Percentiles rank a stretch among this genome's conserved stretches.
phyloP scores from a whole-genome alignment of 140 eudicot genomes.

The Artemisia princeps region DNA sequence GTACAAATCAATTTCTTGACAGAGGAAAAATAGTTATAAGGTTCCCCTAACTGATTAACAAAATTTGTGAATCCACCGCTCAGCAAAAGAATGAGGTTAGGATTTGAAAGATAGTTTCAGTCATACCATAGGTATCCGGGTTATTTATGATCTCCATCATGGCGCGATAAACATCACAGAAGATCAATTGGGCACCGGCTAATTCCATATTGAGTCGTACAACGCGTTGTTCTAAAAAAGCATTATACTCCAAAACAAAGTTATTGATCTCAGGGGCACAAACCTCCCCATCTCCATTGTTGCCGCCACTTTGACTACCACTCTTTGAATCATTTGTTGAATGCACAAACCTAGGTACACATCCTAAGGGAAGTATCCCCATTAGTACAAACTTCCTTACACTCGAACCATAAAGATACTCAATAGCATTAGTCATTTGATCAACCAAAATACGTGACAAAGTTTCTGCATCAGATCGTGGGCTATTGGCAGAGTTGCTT shows the following conservation, averaged over 20 bases:
- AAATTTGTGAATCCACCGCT: too few relatives aligned
- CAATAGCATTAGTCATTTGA: constrained; percentile 48
- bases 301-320: neutral
- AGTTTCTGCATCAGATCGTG: constrained; percentile 5
- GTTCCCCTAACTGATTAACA: too few relatives aligned
- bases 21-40: too few relatives aligned
- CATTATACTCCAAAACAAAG: constrained; percentile 44
- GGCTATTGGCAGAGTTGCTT: constrained; percentile 13
- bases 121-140: constrained; percentile 53
- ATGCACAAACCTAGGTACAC: constrained; percentile 46
- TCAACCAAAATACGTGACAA: constrained; percentile 37
- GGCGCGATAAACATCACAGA: constrained; percentile 54
- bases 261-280: constrained; percentile 48
- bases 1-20: too few relatives aligned
- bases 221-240: constrained; percentile 39
- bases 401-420: constrained; percentile 44
- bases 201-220: constrained; percentile 41
- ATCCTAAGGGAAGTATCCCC: constrained; percentile 70
- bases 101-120: neutral
- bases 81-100: too few relatives aligned
- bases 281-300: constrained; percentile 14
- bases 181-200: constrained; percentile 41
- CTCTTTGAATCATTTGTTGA: neutral
- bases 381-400: constrained; percentile 50
- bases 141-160: constrained; percentile 51